phyloP scores from a whole-genome alignment of 225 moss, liverwort and hornwort species.

The Physcomitrellopsis africana region DNA sequence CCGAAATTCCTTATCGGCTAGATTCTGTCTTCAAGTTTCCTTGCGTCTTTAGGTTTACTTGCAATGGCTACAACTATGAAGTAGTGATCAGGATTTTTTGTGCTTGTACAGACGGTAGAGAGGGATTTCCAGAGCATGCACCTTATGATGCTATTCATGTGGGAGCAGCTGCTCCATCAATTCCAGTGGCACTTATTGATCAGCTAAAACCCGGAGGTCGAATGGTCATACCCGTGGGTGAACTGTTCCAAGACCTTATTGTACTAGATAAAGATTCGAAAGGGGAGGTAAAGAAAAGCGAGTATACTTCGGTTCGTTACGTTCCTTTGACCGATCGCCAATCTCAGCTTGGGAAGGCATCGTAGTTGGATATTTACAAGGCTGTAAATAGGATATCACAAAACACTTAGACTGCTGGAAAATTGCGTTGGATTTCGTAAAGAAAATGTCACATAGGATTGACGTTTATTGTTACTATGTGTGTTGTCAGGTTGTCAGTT shows the following conservation, averaged over 20 bases:
- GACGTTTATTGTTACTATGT: neutral
- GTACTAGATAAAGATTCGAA: slow-evolving; percentile 70
- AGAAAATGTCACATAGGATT: neutral
- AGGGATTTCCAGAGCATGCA: slow-evolving; percentile 64
- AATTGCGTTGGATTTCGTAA: neutral
- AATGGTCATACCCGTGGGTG: slow-evolving; percentile 87
- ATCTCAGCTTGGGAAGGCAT: slow-evolving; percentile 57
- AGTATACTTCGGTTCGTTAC: slow-evolving; percentile 67
- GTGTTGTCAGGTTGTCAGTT: slow-evolving; percentile 20
- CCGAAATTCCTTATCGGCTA: neutral
- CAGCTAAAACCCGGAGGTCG: slow-evolving; percentile 81
- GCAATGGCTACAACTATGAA: neutral
- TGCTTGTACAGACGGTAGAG: slow-evolving; percentile 62
- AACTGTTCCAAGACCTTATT: slow-evolving; percentile 65
- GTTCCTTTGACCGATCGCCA: slow-evolving; percentile 77
- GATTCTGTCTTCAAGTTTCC: neutral
- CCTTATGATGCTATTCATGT: slow-evolving; percentile 92
- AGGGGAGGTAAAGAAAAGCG: slow-evolving; percentile 57
- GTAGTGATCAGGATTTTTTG: neutral
- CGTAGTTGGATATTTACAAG: slow-evolving; percentile 21
- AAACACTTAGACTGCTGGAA: neutral
- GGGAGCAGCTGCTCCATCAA: slow-evolving; percentile 71
- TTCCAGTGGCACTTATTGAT: slow-evolving; percentile 70
- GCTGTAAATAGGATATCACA: neutral
- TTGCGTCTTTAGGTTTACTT: no score